These are phyloP conservation scores for Ephemerocybe angulata DNA, from an alignment of 768 basidiomycete species.

Conservation along the genomic window DNA sequence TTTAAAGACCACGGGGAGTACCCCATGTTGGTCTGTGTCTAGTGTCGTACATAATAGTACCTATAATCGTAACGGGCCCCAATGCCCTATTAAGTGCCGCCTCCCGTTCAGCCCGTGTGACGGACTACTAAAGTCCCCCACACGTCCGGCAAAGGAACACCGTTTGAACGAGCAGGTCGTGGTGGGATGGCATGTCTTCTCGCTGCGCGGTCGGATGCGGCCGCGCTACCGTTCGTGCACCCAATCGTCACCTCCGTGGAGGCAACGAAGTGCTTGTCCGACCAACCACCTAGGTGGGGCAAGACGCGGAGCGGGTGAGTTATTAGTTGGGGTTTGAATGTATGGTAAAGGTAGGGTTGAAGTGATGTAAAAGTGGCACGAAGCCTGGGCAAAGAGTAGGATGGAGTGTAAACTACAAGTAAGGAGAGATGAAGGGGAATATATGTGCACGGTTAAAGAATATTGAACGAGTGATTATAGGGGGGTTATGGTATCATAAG, in stretches of 20 bases:
- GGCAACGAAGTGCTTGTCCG: not conserved
- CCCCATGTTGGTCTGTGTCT: not conserved
- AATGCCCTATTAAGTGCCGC: not conserved
- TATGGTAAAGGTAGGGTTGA: not conserved
- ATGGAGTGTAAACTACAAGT: too few species aligned
- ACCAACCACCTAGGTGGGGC: not conserved
- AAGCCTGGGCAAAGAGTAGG: too few species aligned
- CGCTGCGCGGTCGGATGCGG: not conserved
- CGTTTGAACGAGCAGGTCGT: not conserved
- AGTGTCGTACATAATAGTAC: not conserved
- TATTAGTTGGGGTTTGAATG: not conserved
- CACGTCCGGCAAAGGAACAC: not conserved
- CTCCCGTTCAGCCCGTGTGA: not conserved
- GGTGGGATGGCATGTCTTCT: not conserved
- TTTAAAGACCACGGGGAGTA: not conserved
- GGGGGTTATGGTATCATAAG: not conserved
- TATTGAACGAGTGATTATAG: not conserved
- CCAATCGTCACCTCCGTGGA: not conserved
- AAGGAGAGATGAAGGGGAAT: too few species aligned
- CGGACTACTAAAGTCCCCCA: not conserved
- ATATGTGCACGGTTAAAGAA: too few species aligned
- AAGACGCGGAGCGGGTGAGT: not conserved
- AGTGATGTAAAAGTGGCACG: too few species aligned
- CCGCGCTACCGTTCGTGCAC: not conserved
- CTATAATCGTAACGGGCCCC: too few species aligned